phyloP scores from a whole-genome alignment of 768 basidiomycete genomes.

The Coprinellus aureogranulatus region DNA sequence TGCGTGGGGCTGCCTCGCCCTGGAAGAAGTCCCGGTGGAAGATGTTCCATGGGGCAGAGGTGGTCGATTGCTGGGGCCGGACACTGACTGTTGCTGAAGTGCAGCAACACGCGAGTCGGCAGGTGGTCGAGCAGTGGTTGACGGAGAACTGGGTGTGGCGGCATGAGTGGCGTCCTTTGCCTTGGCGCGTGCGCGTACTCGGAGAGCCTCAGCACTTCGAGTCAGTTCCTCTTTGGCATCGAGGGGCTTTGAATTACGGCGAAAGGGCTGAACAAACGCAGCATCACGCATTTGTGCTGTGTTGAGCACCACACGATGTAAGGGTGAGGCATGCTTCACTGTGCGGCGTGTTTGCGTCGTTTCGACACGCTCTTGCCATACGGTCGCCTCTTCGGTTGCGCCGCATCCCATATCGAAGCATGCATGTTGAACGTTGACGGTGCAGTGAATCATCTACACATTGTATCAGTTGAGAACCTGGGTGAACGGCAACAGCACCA shows the following conservation, averaged over 20 bases:
- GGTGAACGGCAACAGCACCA: neutral
- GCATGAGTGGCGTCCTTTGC: too few species aligned
- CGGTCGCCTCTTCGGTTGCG: neutral
- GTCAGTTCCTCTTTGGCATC: neutral
- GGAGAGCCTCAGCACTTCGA: neutral
- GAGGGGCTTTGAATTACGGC: neutral
- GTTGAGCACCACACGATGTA: slow-evolving; percentile 18
- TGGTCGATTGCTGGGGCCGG: too few species aligned
- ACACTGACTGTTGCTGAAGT: too few species aligned
- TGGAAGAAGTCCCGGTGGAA: too few species aligned
- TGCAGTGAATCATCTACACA: neutral
- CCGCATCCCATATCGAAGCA: neutral
- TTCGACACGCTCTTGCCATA: neutral
- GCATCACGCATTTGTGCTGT: slow-evolving; percentile 26
- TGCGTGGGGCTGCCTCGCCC: too few species aligned
- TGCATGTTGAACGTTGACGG: neutral
- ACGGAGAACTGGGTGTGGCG: too few species aligned
- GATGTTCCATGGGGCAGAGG: too few species aligned
- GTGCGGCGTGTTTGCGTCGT: neutral
- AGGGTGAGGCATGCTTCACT: neutral
- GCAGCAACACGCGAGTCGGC: too few species aligned
- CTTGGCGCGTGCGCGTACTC: too few species aligned
- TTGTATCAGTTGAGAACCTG: neutral
- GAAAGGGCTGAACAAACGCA: slow-evolving; percentile 16
- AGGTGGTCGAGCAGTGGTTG: too few species aligned